phyloP scores from a whole-genome alignment of 2,329 filamentous ascomycete species.

The Penicillium sclerotiorum region DNA sequence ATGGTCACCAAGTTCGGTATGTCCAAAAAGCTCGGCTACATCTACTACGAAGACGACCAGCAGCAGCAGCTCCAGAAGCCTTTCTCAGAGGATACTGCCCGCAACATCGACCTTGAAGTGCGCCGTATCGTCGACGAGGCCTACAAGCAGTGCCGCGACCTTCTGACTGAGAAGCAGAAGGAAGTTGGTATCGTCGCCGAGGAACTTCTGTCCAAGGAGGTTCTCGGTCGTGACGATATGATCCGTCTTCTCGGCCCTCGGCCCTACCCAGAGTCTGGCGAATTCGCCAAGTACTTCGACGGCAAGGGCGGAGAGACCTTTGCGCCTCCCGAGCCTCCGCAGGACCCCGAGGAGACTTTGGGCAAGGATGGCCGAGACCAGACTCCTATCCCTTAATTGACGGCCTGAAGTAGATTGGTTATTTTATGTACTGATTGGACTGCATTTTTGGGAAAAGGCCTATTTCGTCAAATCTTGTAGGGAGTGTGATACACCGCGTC shows the following conservation, averaged over 20 bases:
- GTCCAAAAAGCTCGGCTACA: constrained; percentile 88
- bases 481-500: constrained; percentile 30
- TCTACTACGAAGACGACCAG: constrained; percentile 80
- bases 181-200: constrained; percentile 90
- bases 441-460: constrained; percentile 28
- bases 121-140: constrained; percentile 88
- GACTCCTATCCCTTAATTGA: constrained; percentile 33
- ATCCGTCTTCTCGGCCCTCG: constrained; percentile 81
- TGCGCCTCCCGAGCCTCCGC: constrained; percentile 50
- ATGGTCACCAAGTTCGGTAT: constrained; percentile 99
- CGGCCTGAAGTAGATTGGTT: constrained; percentile 11
- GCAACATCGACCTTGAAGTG: constrained; percentile 89
- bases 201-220: constrained; percentile 89
- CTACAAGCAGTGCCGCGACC: constrained; percentile 83
- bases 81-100: constrained; percentile 91
- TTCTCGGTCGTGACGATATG: constrained; percentile 89
- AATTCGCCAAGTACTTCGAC: constrained; percentile 93
- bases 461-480: constrained; percentile 13
- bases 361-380: constrained; percentile 41
- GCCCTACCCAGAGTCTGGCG: constrained; percentile 80
- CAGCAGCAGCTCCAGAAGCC: constrained; percentile 86
- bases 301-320: constrained; percentile 55
- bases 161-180: constrained; percentile 81
- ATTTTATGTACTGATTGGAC: constrained; percentile 22
- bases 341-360: constrained; percentile 48